These are phyloP conservation scores for Entonaema liquescens DNA, from an alignment of 495 filamentous ascomycete species.

Conservation along the genomic window DNA sequence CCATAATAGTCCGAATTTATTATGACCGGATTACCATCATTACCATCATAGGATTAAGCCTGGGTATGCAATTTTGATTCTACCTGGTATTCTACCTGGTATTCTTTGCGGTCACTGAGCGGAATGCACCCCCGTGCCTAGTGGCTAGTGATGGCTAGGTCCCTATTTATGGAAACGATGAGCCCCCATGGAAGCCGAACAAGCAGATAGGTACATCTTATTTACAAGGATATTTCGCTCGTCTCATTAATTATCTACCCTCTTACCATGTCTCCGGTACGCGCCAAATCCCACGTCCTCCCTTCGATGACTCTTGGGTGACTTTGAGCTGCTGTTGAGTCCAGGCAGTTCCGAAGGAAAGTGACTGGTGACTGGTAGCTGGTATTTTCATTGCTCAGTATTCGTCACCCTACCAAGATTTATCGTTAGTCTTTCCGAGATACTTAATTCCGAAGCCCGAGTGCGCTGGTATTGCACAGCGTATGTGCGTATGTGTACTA, in stretches of 20 bases:
- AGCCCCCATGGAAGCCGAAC: neutral
- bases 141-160: neutral
- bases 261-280: slow-evolving; percentile 40
- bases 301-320: slow-evolving; percentile 1
- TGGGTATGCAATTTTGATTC: slow-evolving; percentile 5
- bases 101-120: slow-evolving; percentile 1
- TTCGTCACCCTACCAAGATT: slow-evolving; percentile 18
- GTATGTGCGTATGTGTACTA: neutral
- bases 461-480: neutral
- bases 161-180: slow-evolving; percentile 17
- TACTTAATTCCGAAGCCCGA: slow-evolving; percentile 6
- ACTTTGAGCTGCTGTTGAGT: slow-evolving; percentile 2
- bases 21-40: neutral
- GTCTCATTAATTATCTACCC: slow-evolving; percentile 38
- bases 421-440: slow-evolving; percentile 25
- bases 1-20: neutral
- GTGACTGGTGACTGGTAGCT: slow-evolving; percentile 2
- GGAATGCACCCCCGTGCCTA: slow-evolving; percentile 2
- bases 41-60: slow-evolving; percentile 2
- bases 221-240: slow-evolving; percentile 24
- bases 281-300: slow-evolving; percentile 27
- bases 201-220: slow-evolving; percentile 1
- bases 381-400: slow-evolving; percentile 20
- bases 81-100: slow-evolving; percentile 4
- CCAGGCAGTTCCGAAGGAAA: slow-evolving; percentile 18